Evolutionary conservation across 1,284 basidiomycete species (phyloP), one percentile per base, ranked within the genome.

Genomic region (Fomitopsis pinicola): DNA sequence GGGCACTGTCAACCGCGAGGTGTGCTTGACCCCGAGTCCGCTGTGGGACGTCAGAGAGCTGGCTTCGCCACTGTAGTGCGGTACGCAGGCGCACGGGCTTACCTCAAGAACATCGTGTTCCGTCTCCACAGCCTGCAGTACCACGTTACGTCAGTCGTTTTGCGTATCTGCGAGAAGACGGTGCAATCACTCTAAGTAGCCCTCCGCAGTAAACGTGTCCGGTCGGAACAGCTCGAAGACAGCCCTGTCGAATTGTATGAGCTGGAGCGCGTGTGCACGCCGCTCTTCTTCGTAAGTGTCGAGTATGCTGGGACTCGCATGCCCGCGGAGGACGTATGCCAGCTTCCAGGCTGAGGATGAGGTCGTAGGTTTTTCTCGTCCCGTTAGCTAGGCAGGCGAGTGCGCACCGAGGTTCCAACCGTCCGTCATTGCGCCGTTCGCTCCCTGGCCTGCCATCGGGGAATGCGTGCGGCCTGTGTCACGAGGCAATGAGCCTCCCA

Each of bases 211-310:
- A 44, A 19, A 44, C 10, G 15, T 44, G 19, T 14, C 12, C 42
- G 19, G 19, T 5, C 15, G 19, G 15, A 44, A 19, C 14, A 5
- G 30, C 30, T 33, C 30, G 30, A 33, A n/a, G 28, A 60, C 12
- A 10, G 50, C 38, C 55, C 57, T 56, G 28, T 60, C 59, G 38
- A 60, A 42, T 19, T 50, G n/a, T 3, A 60, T 48, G 15, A 60
- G 55, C n/a, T 56, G 44, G 17, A 60, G 6, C n/a, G 22, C 36
- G 40, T 33, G 45, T 6, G 59, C 17, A 2, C 55, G 54, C 6
- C 59, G 59, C 33, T 60, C 59, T 2, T 22, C 35, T 33, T 60
- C 59, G 33, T 60, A 60, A 3, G 59, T 60, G n/a, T 50, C 55
- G 14, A 60, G 46, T 30, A 60, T 26, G 26, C 14, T 1, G 3